Percentiles rank a stretch among this genome's conserved stretches.
These are phyloP conservation scores for Paramecium octaurelia DNA, from an alignment of 73 alveolate genomes.

Conservation along the genomic window DNA sequence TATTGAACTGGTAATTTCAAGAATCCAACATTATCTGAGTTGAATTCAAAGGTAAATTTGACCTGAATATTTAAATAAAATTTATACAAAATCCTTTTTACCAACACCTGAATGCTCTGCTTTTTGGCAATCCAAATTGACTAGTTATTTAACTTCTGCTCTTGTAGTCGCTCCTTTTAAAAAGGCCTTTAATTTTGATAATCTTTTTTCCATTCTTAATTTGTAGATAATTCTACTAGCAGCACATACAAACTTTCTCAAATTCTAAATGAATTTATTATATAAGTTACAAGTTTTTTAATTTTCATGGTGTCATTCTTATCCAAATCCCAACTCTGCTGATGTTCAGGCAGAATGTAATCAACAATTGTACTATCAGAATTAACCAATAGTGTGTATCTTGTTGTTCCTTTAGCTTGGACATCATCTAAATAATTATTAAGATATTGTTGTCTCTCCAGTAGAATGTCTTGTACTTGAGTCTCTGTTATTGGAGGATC, in stretches of 20 bases:
- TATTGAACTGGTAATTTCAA: conserved; percentile 44
- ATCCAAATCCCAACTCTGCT: conserved; percentile 52
- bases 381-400: conserved; percentile 26
- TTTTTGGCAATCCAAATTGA: conserved; percentile 50
- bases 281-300: background rate
- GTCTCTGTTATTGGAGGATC: conserved; percentile 44
- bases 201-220: conserved; percentile 58
- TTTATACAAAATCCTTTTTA: conserved; percentile 47
- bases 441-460: conserved; percentile 29
- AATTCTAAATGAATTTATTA: background rate
- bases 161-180: conserved; percentile 47
- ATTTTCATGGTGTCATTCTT: conserved; percentile 55
- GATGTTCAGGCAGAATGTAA: background rate
- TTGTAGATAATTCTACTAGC: conserved; percentile 48
- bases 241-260: conserved; percentile 56
- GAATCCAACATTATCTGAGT: background rate
- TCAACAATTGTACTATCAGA: conserved; percentile 46
- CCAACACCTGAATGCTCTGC: conserved; percentile 65
- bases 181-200: conserved; percentile 24
- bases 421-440: background rate
- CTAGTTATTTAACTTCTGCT: conserved; percentile 50
- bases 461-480: background rate
- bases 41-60: conserved; percentile 50
- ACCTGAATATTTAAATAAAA: conserved; percentile 26
- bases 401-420: conserved; percentile 38